A percentile compares a stretch with the other conserved stretches of the same genome.
These are phyloP conservation scores for grape (Vitis vinifera) DNA, from an alignment of 164 flowering plant genomes.

Conservation along the genomic window DNA sequence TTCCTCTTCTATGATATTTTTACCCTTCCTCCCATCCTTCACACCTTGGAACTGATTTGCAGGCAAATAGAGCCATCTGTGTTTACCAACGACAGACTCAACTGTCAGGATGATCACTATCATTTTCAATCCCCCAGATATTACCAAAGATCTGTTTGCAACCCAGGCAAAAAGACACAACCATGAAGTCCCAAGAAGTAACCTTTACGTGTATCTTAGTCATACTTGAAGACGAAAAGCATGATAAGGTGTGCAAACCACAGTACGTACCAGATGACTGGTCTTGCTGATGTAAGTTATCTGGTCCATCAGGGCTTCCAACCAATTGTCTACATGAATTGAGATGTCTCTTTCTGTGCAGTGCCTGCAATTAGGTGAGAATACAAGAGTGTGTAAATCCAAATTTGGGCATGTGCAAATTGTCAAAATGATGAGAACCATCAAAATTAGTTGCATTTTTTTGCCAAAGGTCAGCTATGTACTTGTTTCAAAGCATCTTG, in stretches of 20 bases:
- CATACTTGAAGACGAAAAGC: no score
- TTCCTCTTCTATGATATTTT: not conserved
- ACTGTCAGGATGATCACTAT: not conserved
- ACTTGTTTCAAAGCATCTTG: slow-evolving; percentile 40
- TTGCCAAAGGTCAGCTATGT: not conserved
- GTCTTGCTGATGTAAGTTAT: slow-evolving; percentile 18
- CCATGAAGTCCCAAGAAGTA: not conserved
- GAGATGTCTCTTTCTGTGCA: slow-evolving; percentile 18
- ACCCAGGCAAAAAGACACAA: not conserved
- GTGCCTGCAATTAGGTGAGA: slow-evolving; percentile 26
- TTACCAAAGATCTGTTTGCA: not conserved
- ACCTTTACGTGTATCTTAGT: no score
- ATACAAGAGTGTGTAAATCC: not conserved
- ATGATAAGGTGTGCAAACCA: not conserved
- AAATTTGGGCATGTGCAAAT: not conserved
- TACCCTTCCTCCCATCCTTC: no score
- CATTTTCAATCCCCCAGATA: not conserved
- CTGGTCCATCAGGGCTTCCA: slow-evolving; percentile 16
- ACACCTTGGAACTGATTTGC: no score
- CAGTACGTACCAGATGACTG: slow-evolving; percentile 27
- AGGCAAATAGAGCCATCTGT: not conserved
- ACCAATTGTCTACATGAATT: slow-evolving; percentile 16
- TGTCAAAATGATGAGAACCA: not conserved
- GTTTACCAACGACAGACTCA: not conserved
- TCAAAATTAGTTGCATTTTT: not conserved